These are phyloP conservation scores for Sarocladium oryzae DNA, from an alignment of 2,329 filamentous ascomycete genomes.

Conservation along the genomic window DNA sequence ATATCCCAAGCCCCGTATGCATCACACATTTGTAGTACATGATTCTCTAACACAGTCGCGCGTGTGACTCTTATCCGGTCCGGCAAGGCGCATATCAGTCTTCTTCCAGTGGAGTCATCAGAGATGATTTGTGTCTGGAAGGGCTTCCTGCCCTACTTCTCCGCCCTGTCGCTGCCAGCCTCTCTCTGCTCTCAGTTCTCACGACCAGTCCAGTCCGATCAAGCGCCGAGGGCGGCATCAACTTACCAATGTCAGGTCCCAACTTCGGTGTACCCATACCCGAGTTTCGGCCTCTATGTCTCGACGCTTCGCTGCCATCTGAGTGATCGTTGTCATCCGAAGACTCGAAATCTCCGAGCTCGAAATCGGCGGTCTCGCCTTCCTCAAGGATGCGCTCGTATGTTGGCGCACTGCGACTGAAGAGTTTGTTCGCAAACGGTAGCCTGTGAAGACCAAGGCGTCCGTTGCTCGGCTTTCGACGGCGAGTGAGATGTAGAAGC, in stretches of 20 bases:
- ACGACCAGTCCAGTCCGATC: conserved; percentile 69
- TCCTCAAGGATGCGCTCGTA: conserved; percentile 88
- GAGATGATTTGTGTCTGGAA: conserved; percentile 49
- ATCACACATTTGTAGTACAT: background rate
- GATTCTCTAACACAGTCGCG: too few species aligned
- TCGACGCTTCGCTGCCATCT: conserved; percentile 51
- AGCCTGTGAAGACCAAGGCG: conserved; percentile 37
- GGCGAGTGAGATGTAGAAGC: conserved; percentile 21
- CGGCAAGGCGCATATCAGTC: conserved; percentile 19
- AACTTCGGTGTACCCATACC: conserved; percentile 63
- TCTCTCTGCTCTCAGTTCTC: conserved; percentile 80
- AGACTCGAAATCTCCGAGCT: conserved; percentile 58
- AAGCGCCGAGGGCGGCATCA: conserved; percentile 38
- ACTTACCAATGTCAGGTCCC: conserved; percentile 41
- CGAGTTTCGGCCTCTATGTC: conserved; percentile 53
- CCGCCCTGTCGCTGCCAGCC: conserved; percentile 52
- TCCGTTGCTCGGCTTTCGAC: conserved; percentile 18
- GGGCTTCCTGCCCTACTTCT: conserved; percentile 52
- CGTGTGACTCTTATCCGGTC: too few species aligned
- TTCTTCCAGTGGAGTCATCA: conserved; percentile 44
- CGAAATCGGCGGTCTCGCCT: conserved; percentile 67
- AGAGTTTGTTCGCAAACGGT: conserved; percentile 57
- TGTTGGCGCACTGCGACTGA: conserved; percentile 47
- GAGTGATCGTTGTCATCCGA: conserved; percentile 59
- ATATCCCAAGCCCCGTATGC: background rate